Percentiles rank a stretch among this genome's conserved stretches.
These are phyloP conservation scores for Schrenkiella parvula DNA, from an alignment of 345 rosid genomes.

Conservation along the genomic window DNA sequence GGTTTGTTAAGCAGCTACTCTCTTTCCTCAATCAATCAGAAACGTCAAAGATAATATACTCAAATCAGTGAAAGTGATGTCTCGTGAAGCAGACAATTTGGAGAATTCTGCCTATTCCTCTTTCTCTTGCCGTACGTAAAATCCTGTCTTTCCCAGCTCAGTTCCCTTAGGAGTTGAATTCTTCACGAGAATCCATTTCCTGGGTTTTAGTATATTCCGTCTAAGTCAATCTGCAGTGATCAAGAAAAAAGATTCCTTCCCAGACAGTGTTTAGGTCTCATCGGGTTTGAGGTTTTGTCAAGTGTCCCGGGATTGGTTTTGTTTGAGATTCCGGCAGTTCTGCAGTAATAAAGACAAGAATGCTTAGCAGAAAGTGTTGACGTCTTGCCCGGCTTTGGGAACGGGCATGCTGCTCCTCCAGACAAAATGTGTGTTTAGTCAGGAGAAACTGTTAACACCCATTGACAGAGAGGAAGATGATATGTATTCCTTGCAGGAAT, in stretches of 20 bases:
- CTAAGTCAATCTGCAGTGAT: background rate
- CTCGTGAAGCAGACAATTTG: background rate
- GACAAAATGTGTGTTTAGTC: background rate
- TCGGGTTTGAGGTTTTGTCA: too few species aligned
- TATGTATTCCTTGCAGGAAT: background rate
- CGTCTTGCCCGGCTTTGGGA: background rate
- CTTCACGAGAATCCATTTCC: background rate
- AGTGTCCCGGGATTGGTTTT: background rate
- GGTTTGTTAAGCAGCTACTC: background rate
- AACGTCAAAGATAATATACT: background rate
- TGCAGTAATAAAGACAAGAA: background rate
- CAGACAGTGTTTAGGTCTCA: background rate
- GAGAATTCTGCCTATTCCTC: background rate
- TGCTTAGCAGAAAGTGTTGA: background rate
- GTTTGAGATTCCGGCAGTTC: background rate
- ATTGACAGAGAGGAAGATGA: background rate
- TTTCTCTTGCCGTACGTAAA: background rate
- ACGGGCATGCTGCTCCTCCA: background rate
- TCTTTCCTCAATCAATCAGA: constrained; percentile 3
- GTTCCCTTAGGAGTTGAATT: background rate
- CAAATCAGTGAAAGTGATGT: background rate
- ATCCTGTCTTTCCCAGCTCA: background rate
- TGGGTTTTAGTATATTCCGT: background rate
- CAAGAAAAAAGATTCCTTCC: background rate
- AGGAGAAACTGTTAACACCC: background rate